Evolutionary conservation across 345 rosid genomes (phyloP).

Genomic region (Arabidopsis arenosa): DNA sequence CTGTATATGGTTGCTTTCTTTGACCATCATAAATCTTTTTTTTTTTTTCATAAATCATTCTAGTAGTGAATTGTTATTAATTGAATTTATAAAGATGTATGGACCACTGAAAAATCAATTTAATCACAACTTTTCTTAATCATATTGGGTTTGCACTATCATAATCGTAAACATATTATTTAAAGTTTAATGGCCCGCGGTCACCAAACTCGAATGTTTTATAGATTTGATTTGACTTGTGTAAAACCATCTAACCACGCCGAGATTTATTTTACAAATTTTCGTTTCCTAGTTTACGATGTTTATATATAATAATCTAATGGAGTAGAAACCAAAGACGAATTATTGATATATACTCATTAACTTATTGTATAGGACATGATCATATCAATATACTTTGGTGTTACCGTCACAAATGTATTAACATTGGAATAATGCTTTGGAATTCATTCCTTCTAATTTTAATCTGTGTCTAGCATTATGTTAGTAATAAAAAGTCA

Average conservation of each 20-base stretch:
- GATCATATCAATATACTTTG: neutral
- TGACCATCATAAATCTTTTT: constrained; percentile 31
- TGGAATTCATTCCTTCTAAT: neutral
- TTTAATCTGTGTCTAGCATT: neutral
- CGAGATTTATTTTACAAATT: neutral
- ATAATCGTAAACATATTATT: constrained; percentile 13
- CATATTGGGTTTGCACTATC: constrained; percentile 26
- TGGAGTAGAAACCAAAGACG: no score
- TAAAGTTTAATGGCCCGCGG: constrained; percentile 32
- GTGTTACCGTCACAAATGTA: neutral
- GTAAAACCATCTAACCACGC: constrained; percentile 22
- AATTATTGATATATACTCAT: neutral
- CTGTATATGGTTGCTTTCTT: constrained; percentile 37
- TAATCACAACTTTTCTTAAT: constrained; percentile 6
- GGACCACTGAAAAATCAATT: constrained; percentile 20
- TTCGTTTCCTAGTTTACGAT: constrained; percentile 2
- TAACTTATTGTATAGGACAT: neutral
- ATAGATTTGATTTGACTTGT: constrained; percentile 37
- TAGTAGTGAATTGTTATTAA: neutral
- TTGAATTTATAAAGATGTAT: constrained; percentile 9
- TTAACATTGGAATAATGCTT: neutral
- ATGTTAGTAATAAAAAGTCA: neutral
- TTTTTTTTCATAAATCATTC: neutral
- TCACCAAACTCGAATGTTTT: constrained; percentile 40
- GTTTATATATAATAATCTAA: neutral